Percentiles rank a stretch among this genome's conserved stretches.
phyloP scores from a whole-genome alignment of 176 grass and related monocot species.

The Oryza glumipatula region DNA sequence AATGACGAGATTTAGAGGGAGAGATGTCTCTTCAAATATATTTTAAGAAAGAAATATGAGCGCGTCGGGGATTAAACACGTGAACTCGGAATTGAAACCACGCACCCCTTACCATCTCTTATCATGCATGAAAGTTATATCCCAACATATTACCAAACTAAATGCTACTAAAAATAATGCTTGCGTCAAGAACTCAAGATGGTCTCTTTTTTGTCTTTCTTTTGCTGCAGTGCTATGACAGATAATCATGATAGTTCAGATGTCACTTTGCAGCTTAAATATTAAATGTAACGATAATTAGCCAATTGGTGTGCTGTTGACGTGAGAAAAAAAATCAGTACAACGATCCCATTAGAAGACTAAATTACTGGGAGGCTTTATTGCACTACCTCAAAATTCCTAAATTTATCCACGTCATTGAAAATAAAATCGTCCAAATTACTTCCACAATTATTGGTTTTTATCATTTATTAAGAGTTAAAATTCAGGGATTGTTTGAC shows the following conservation, averaged over 20 bases:
- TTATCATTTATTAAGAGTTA: neutral
- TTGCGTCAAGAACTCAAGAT: slow-evolving; percentile 17
- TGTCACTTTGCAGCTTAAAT: slow-evolving; percentile 14
- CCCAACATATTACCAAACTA: slow-evolving; percentile 35
- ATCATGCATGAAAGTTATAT: neutral
- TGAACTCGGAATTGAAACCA: no score
- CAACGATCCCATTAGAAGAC: neutral
- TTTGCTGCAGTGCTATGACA: neutral
- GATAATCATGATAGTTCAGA: slow-evolving; percentile 22
- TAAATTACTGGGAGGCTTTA: neutral
- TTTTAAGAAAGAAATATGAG: no score
- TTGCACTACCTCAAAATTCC: neutral
- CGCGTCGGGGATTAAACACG: no score
- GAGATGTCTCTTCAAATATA: no score
- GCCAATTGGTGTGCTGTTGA: neutral
- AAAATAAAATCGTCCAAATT: neutral
- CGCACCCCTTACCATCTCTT: no score
- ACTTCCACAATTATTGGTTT: neutral
- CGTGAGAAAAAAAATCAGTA: neutral
- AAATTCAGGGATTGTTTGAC: neutral
- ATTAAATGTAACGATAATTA: slow-evolving; percentile 1
- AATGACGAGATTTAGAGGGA: no score
- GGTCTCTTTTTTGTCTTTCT: neutral
- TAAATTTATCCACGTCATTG: neutral
- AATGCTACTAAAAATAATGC: neutral